Base-by-base conservation (phyloP, 352 stramenopile species). In the Phytophthora colocasiae region DNA sequence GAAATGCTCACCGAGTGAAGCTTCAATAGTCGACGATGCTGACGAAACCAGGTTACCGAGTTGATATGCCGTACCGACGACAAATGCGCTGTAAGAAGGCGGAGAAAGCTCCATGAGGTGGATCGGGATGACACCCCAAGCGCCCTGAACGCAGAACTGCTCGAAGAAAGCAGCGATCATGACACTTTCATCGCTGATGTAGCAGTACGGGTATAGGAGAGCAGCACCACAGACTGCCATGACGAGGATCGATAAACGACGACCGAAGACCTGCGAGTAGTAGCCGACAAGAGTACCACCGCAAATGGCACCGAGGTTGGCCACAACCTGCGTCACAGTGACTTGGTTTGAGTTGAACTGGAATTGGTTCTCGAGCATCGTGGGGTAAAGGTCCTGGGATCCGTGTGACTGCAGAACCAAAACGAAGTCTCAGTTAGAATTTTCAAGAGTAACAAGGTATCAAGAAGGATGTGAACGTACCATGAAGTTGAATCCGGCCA, bases 31-130 rank as follows among this genome's bases (percentile, higher is more conserved):
- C 22, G 77, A 77, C n/a, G 79, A 73, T 6, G 79, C 67, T 0
- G 79, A 82, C 39, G 79, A 83, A 61, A 84, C 73, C 26, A 88
- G 51, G 58, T 85, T 88, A 44, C 79, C 79, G 15, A 88, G 77
- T 26, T 88, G 79, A 46, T 88, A 88, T 0, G 72, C 56, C 2
- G 79, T 86, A 14, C 79, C 79, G 11, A 80, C 69, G 32, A 88
- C 49, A 31, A 88, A 81, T 0, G 77, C 71, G 31, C 58, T 75
- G 71, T 85, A 88, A 1, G 74, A 80, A 9, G 79, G 77, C 31
- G 79, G 79, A 11, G 79, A 80, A 9, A 88, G 58, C 62, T 88
- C 79, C 71, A 88, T 82, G 15, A 88, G 61, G 26, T 74, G 65
- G 15, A 73, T 73, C 8, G 65, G 65, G 15, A 69, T 80, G 22